Base-by-base conservation (phyloP, 192 early-diverging fungal genomes). In the Coemansia asiatica region DNA sequence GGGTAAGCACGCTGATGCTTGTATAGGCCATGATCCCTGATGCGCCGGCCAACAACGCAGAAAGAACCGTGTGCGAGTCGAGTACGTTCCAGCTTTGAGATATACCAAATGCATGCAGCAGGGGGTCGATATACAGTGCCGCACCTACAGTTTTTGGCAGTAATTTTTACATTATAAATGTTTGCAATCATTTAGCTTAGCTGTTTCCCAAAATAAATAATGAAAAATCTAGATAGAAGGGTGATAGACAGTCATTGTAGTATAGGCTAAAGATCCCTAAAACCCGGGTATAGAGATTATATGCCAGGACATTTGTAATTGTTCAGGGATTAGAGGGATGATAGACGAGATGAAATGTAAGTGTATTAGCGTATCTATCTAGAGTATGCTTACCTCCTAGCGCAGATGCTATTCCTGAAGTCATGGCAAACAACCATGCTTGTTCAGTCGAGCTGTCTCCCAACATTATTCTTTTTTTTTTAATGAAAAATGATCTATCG, bases 11-110 rank as follows among this genome's bases (percentile, higher is more conserved):
- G 49, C 66, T 68, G 27, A 80, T 74, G 61, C 77, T 74, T 21
- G 77, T 74, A 60, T 74, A 80, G 23, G 77, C 72, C 77, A 80
- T 80, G 21, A 73, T 73, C 23, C 77, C 77, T 2, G 77, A 74
- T 16, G 77, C 71, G 0, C 68, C 61, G 0, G 77, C 60, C 35
- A 80, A 66, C 72, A 80, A 26, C 27, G 64, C 71, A n/a, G 72
- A 74, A 12, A 80, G 62, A 13, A 74, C 71, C 19, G 66, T 67
- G 49, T 80, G 72, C 50, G 77, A 80, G 21, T 80, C 77, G 8
- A 80, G 77, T 21, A 80, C 22, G 64, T 72, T 79, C 22, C 60
- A 61, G 49, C 51, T 23, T 15, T 29, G 60, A 29, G 70, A 28
- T 28, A 69, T 38, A 18, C 76, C 76, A n/a, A 69, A 28, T 56